Percentiles rank a stretch among this genome's conserved stretches.
These are phyloP conservation scores for Phytophthora hybrid DNA, from an alignment of 352 stramenopile genomes.

Conservation along the genomic window DNA sequence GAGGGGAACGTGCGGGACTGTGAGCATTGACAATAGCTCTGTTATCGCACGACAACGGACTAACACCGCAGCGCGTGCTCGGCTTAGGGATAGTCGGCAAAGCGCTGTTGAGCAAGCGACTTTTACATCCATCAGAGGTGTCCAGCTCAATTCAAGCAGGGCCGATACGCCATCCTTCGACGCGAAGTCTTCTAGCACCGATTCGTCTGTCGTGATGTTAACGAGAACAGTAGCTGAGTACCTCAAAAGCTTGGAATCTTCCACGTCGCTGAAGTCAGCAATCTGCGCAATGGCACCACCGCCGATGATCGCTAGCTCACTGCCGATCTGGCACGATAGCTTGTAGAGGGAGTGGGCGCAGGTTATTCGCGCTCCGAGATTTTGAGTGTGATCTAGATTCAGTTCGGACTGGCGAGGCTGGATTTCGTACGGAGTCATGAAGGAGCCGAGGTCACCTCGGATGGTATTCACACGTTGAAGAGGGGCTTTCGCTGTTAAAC, in stretches of 20 bases:
- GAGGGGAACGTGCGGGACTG: slow-evolving; percentile 58
- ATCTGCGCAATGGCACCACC: slow-evolving; percentile 76
- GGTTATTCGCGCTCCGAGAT: slow-evolving; percentile 65
- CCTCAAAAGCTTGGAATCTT: slow-evolving; percentile 60
- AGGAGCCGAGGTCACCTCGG: slow-evolving; percentile 42
- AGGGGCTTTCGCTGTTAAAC: not conserved
- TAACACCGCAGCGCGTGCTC: slow-evolving; percentile 45
- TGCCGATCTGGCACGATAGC: slow-evolving; percentile 66
- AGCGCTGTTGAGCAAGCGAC: slow-evolving; percentile 70
- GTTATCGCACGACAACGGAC: slow-evolving; percentile 57
- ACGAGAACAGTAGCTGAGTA: slow-evolving; percentile 70
- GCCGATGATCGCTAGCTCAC: slow-evolving; percentile 67
- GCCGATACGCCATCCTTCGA: slow-evolving; percentile 60
- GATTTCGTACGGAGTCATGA: slow-evolving; percentile 30
- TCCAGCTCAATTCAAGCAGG: slow-evolving; percentile 79
- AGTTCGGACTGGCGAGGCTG: slow-evolving; percentile 15
- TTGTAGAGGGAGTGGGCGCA: slow-evolving; percentile 86
- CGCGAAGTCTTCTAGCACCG: slow-evolving; percentile 60
- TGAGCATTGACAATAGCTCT: slow-evolving; percentile 77
- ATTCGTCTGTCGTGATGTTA: slow-evolving; percentile 65
- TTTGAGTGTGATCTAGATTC: slow-evolving; percentile 30
- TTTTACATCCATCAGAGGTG: slow-evolving; percentile 71
- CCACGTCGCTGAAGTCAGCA: slow-evolving; percentile 74
- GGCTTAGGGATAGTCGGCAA: slow-evolving; percentile 59
- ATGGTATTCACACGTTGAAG: slow-evolving; percentile 51